Percentiles rank a stretch among this genome's conserved stretches.
Evolutionary conservation across 495 filamentous ascomycete species (phyloP).

Genomic region (Pseudotulostoma volvatum): DNA sequence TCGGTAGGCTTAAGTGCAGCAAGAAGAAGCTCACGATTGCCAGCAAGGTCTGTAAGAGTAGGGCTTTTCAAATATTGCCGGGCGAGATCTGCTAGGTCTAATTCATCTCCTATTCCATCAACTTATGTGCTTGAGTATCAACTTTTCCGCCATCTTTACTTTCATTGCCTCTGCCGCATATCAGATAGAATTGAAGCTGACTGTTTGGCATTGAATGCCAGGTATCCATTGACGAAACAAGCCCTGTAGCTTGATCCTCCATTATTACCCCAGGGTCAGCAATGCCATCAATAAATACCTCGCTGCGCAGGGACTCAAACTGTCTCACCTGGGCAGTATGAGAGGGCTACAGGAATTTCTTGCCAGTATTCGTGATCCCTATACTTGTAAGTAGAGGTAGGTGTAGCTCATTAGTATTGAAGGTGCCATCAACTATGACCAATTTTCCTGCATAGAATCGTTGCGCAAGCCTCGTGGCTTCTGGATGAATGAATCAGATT

Average conservation of each 20-base stretch:
- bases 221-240: not conserved
- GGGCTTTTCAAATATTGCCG: no score
- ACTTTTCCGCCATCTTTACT: not conserved
- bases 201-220: not conserved
- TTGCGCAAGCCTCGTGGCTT: not conserved
- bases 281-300: not conserved
- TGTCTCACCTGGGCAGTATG: constrained; percentile 1
- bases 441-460: constrained; percentile 1
- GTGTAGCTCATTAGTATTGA: constrained; percentile 1
- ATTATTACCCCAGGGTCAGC: not conserved
- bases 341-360: constrained; percentile 1
- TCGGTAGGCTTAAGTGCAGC: not conserved
- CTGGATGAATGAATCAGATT: constrained; percentile 2
- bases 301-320: not conserved
- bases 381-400: constrained; percentile 1
- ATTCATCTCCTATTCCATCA: not conserved
- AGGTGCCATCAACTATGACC: not conserved
- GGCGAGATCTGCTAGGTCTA: not conserved
- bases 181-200: not conserved
- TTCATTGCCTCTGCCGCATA: constrained; percentile 1
- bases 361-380: constrained; percentile 1
- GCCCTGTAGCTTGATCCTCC: not conserved
- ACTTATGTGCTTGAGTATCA: not conserved
- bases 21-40: not conserved
- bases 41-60: not conserved